These are phyloP conservation scores for Coprinellus aureogranulatus DNA, from an alignment of 768 basidiomycete species.

Conservation along the genomic window DNA sequence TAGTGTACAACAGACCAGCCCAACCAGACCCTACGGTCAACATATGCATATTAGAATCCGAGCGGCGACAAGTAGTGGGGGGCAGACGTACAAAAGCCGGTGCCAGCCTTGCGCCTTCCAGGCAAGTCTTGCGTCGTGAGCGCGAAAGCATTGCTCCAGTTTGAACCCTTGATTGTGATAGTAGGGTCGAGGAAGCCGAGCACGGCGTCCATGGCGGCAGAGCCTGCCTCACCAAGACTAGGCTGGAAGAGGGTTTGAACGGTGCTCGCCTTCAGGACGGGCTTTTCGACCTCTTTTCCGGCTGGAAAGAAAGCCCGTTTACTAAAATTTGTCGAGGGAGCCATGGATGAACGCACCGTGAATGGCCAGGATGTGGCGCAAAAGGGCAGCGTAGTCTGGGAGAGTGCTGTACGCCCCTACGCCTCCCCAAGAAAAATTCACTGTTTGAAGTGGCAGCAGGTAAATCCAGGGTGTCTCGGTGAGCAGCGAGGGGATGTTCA, in stretches of 20 bases:
- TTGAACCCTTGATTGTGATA: constrained; percentile 14
- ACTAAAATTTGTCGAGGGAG: neutral
- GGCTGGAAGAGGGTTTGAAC: constrained; percentile 21
- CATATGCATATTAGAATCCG: neutral
- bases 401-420: constrained; percentile 24
- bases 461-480: neutral
- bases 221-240: constrained; percentile 3
- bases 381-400: constrained; percentile 25
- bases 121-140: constrained; percentile 24
- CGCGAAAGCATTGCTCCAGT: constrained; percentile 28
- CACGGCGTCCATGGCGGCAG: neutral
- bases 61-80: neutral
- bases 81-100: constrained; percentile 28
- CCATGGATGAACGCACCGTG: constrained; percentile 14
- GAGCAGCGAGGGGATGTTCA: constrained; percentile 1
- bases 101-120: constrained; percentile 27
- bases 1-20: constrained; percentile 28
- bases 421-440: constrained; percentile 23
- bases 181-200: neutral
- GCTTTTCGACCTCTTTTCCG: constrained; percentile 11
- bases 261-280: constrained; percentile 18
- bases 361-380: constrained; percentile 29
- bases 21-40: constrained; percentile 37
- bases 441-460: neutral
- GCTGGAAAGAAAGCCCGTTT: neutral